Base-by-base conservation (phyloP, 2,329 filamentous ascomycete genomes). In the Phoma sp. region DNA sequence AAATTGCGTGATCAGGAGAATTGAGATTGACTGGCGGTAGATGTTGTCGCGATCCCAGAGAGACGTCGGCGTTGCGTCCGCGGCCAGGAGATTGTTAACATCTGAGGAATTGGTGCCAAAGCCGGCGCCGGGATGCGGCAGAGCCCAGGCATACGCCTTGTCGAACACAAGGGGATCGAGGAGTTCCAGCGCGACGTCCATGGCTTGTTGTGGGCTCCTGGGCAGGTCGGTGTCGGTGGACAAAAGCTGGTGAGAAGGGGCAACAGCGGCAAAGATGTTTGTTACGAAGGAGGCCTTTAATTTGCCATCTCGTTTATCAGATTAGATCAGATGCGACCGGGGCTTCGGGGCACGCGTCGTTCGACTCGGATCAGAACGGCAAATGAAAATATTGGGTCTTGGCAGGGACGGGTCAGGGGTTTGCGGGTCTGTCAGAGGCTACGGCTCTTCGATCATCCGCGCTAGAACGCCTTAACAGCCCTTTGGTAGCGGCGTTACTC, bases 21-120 rank as follows among this genome's bases (percentile, higher is more conserved):
- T 61, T 7, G 58, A 61, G 32, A 55, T 45, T 38, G 39, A 40
- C 32, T 62, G 60, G 32, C 60, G 60, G 35, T 61, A 62, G 22
- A 62, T 61, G 57, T 62, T 61, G 59, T 62, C 52, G 55, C 60
- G 60, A 10, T 47, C 36, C 60, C 60, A 62, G 7, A 47, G 59
- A 43, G 59, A 61, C 10, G 42, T 39, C 9, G 50, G 47, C 30
- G 59, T 44, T 7, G 41, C 46, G 24, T 47, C 29, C 8, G 50
- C 52, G 22, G 53, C 37, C 44, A 50, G 43, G 44, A 53, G 40
- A 35, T 22, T 41, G 48, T 49, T 32, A 24, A 42, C 52, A 49
- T 57, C 42, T 35, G 58, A 46, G 18, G 58, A 44, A 39, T 39
- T 39, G 44, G 52, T 61, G 58, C 41, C 22, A 2, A 52, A 35